Conservation (phyloP, 2,329 filamentous ascomycete species). For the Exophiala oligosperma region DNA sequence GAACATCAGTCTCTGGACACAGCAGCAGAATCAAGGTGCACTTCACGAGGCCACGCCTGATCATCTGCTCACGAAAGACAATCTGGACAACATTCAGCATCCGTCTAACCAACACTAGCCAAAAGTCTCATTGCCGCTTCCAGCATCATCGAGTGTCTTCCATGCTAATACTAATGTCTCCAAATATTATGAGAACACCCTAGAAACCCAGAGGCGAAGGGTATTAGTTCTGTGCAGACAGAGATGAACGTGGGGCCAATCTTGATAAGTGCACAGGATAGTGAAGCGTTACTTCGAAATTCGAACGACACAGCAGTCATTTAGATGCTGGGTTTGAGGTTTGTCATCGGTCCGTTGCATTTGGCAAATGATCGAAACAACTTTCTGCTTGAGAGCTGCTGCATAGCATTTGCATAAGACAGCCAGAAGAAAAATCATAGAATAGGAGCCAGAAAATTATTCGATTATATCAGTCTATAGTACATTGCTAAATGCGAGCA, state of each 20-base stretch:
- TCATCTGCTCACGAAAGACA: neutral
- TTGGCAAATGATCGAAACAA: too few relatives aligned
- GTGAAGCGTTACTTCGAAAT: neutral
- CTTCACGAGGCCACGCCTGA: neutral
- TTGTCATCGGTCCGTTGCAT: too few relatives aligned
- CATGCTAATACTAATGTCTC: conserved; percentile 15
- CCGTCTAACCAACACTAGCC: neutral
- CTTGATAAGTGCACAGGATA: neutral
- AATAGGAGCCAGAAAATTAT: neutral
- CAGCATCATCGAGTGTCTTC: neutral
- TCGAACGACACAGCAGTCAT: neutral
- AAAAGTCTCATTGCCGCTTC: neutral
- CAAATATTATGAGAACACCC: conserved; percentile 3
- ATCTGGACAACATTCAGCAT: neutral
- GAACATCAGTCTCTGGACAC: neutral
- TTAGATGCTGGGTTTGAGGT: neutral
- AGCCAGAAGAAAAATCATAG: neutral
- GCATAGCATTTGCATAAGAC: too few relatives aligned
- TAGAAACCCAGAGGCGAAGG: too few relatives aligned
- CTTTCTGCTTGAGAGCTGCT: too few relatives aligned
- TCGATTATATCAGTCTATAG: neutral
- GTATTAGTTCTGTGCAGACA: neutral
- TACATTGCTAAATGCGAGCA: neutral
- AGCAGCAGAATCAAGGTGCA: too few relatives aligned
- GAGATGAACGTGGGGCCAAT: neutral